Conservation (phyloP, 202 grass and related monocot species). For the Sporobolus alterniflorus region DNA sequence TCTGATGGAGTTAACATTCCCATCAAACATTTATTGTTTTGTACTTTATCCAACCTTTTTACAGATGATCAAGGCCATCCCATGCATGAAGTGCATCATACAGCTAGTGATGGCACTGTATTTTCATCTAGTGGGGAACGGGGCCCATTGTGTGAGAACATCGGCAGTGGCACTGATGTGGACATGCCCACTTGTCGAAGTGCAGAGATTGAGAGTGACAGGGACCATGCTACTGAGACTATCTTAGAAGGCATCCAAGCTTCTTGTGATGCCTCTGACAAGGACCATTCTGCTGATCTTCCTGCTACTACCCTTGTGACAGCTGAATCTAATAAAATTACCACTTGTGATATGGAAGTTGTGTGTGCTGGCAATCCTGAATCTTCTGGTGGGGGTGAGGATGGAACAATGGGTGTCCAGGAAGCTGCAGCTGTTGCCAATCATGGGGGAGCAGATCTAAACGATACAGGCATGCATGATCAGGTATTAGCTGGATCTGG, state of each 20-base stretch:
- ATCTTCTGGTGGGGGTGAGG: slow-evolving; percentile 21
- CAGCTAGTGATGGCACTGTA: slow-evolving; percentile 5
- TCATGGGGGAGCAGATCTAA: neutral
- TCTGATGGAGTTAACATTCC: neutral
- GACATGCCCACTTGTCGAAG: neutral
- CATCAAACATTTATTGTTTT: slow-evolving; percentile 4
- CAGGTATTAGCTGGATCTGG: neutral
- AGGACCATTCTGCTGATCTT: slow-evolving; percentile 13
- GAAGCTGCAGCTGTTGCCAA: neutral
- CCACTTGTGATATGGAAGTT: slow-evolving; percentile 14
- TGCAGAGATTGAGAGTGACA: slow-evolving; percentile 25
- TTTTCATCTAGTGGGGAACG: slow-evolving; percentile 13
- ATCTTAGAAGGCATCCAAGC: slow-evolving; percentile 8
- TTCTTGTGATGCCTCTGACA: slow-evolving; percentile 31
- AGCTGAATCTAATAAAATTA: slow-evolving; percentile 19
- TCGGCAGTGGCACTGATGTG: neutral
- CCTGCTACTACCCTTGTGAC: slow-evolving; percentile 8
- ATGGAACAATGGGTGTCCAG: neutral
- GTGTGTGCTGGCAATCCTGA: slow-evolving; percentile 28
- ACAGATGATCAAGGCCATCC: slow-evolving; percentile 29
- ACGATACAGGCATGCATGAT: neutral
- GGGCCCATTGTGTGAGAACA: neutral
- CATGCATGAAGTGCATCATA: slow-evolving; percentile 20
- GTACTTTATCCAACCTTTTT: slow-evolving; percentile 21
- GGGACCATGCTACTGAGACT: slow-evolving; percentile 12